Base-by-base conservation (phyloP, 2,329 filamentous ascomycete genomes). In the Elsinoe perseae region DNA sequence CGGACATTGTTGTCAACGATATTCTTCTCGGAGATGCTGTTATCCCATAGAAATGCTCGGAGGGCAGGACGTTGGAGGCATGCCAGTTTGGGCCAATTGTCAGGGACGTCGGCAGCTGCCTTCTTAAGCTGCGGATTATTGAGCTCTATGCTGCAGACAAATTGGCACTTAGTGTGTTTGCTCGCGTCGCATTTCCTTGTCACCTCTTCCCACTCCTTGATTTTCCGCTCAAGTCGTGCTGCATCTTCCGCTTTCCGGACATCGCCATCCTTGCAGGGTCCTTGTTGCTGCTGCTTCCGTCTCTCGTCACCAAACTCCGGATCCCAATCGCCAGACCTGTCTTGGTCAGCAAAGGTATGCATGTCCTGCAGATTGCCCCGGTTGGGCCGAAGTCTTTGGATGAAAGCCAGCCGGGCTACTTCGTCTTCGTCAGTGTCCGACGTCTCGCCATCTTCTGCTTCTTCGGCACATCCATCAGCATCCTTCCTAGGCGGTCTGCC, bases 81-180 rank as follows among this genome's bases (percentile, higher is more conserved):
- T 8, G 46, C 34, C 18, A 32, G 23, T 1, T 53, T 50, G 27
- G 58, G 58, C 58, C 58, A 60, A 40, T 58, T 56, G 36, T 60
- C 56, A 7, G 46, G 32, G 28, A 30, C 18, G 4, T 28, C 32
- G 14, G 23, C 23, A 21, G 25, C 40, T 6, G 10, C 6, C 10
- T 20, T 16, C n/a, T 36, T 12, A 16, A 44, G 40, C 20, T 32
- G 18, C 8, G 23, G 9, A 23, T 36, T 52, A 30, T n/a, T 34
- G 20, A 52, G 16, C 12, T 5, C 2, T 3, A 52, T 28, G 5
- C 16, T 34, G 9, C 36, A 28, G 48, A 52, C 48, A 2, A 32
- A 10, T 21, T 14, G 25, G 10, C 48, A 52, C 16, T 23, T 25
- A 5, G 28, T 52, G 16, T 52, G 48, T 10, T 25, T 52, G 30